These are phyloP conservation scores for Byssochlamys sp. DNA, from an alignment of 2,329 filamentous ascomycete species.

Conservation along the genomic window DNA sequence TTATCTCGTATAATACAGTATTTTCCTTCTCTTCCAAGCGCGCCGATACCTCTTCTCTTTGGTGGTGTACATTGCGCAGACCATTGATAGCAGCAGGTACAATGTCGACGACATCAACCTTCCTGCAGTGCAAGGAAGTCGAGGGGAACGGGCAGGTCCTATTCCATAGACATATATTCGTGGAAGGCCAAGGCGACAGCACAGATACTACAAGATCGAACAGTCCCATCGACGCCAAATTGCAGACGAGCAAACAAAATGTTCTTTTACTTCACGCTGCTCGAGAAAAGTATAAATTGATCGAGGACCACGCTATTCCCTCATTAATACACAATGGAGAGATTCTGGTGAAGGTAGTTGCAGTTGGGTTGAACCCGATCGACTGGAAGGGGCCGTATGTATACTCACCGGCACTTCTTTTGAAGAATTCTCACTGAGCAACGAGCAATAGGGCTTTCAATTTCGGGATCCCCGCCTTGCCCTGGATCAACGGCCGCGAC, in stretches of 20 bases:
- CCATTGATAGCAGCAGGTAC: slow-evolving; percentile 1
- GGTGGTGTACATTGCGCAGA: background rate
- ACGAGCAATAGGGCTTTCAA: slow-evolving; percentile 50
- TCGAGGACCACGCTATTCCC: slow-evolving; percentile 39
- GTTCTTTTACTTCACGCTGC: slow-evolving; percentile 44
- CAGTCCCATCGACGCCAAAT: background rate
- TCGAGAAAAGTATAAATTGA: slow-evolving; percentile 42
- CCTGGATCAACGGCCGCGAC: slow-evolving; percentile 61
- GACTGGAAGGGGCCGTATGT: slow-evolving; percentile 65
- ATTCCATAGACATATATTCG: slow-evolving; percentile 10
- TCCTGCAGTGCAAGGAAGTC: slow-evolving; percentile 12
- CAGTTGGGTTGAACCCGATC: slow-evolving; percentile 65
- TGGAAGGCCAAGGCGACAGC: background rate
- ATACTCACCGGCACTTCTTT: background rate
- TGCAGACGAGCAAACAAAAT: slow-evolving; percentile 27
- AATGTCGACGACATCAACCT: slow-evolving; percentile 18
- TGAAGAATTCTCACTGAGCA: background rate
- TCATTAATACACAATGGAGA: slow-evolving; percentile 40
- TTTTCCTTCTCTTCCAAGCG: background rate
- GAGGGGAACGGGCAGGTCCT: slow-evolving; percentile 5
- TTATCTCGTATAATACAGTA: background rate
- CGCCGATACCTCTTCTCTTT: background rate
- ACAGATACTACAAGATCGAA: background rate
- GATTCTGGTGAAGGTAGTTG: slow-evolving; percentile 53
- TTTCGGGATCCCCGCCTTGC: slow-evolving; percentile 58